Percentiles rank a stretch among this genome's conserved stretches.
Conservation (phyloP, 1,284 basidiomycete species). For the Ganoderma sp. region DNA sequence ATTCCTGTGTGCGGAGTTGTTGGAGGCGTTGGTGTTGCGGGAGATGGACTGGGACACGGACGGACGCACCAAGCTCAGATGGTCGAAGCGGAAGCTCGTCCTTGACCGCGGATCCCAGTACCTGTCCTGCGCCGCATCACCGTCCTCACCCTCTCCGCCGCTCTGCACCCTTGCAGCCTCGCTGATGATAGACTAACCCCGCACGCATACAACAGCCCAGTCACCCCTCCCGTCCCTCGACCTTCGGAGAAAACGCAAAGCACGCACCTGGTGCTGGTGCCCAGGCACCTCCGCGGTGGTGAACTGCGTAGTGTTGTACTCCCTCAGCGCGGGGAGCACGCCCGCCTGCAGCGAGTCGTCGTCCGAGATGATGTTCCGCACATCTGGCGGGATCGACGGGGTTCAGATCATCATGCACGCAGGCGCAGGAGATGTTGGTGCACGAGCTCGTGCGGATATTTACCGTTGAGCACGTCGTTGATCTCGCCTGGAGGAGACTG, state of each 20-base stretch:
- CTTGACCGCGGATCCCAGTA: conserved; percentile 84
- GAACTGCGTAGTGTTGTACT: conserved; percentile 89
- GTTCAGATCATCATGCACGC: conserved; percentile 13
- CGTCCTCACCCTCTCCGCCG: conserved; percentile 30
- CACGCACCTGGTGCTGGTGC: conserved; percentile 69
- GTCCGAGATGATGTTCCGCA: conserved; percentile 86
- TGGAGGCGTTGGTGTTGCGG: too few relatives aligned
- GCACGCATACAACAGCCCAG: background rate
- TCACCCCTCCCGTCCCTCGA: conserved; percentile 7
- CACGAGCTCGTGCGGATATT: conserved; percentile 8
- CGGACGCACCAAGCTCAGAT: conserved; percentile 70
- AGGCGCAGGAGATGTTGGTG: background rate
- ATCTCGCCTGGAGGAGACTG: conserved; percentile 95
- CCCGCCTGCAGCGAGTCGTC: conserved; percentile 81
- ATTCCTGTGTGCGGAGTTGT: conserved; percentile 57
- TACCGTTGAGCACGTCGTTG: conserved; percentile 92
- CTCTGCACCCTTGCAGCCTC: conserved; percentile 59
- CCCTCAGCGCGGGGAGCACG: conserved; percentile 74
- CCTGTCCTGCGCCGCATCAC: conserved; percentile 58
- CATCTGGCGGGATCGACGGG: conserved; percentile 58
- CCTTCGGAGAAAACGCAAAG: background rate
- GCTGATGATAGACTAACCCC: conserved; percentile 73
- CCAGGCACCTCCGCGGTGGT: conserved; percentile 82
- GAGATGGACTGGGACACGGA: background rate
- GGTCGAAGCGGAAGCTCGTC: conserved; percentile 82